Conservation (phyloP, 768 basidiomycete species). For the Phaeolepiota aurea region DNA sequence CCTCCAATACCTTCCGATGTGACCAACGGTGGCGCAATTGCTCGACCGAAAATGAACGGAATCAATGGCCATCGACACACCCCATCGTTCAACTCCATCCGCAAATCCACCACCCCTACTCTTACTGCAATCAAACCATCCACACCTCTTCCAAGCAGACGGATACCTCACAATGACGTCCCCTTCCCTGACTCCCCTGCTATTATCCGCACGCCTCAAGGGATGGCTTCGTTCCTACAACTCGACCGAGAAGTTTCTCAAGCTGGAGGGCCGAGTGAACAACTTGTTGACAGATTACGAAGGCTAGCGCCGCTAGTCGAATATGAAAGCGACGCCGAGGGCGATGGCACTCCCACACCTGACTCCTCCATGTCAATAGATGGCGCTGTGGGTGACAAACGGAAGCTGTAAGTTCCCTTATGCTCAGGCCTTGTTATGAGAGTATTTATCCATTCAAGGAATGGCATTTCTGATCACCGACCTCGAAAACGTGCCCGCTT, state of each 20-base stretch:
- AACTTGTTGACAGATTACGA: constrained; percentile 22
- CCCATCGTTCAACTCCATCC: constrained; percentile 21
- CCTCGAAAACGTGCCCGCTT: constrained; percentile 59
- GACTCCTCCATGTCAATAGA: constrained; percentile 19
- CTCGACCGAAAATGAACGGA: constrained; percentile 30
- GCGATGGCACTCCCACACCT: constrained; percentile 13
- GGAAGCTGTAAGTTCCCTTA: constrained; percentile 56
- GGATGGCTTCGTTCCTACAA: constrained; percentile 62
- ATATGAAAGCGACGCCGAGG: constrained; percentile 24
- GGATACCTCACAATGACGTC: constrained; percentile 25
- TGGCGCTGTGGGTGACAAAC: constrained; percentile 46
- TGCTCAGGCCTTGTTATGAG: too few species aligned
- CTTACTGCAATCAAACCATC: constrained; percentile 20
- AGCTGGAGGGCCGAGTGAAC: constrained; percentile 8
- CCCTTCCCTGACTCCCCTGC: constrained; percentile 63
- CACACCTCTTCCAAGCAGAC: constrained; percentile 11
- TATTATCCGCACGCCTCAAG: constrained; percentile 58
- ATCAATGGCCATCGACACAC: constrained; percentile 35
- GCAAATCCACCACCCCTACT: constrained; percentile 15
- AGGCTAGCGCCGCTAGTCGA: constrained; percentile 26
- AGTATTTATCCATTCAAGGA: too few species aligned
- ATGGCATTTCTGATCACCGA: constrained; percentile 29
- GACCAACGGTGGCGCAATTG: constrained; percentile 19
- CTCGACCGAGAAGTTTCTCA: constrained; percentile 46
- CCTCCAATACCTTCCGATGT: constrained; percentile 51